phyloP scores from a whole-genome alignment of 352 stramenopile species.

The Phytophthora foliorum region DNA sequence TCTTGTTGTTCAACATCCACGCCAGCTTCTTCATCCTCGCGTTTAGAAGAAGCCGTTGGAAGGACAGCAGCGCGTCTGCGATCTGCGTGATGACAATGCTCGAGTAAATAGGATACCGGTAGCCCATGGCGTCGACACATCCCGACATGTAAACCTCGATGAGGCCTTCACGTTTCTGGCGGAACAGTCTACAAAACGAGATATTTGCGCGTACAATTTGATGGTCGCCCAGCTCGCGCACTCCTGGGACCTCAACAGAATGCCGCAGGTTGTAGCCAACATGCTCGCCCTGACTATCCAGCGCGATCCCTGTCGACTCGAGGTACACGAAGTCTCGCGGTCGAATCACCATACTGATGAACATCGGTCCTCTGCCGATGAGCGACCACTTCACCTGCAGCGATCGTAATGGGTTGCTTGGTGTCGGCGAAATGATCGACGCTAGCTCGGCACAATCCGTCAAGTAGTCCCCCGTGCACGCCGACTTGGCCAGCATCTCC shows the following conservation, averaged over 20 bases:
- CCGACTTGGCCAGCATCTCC: constrained; percentile 44
- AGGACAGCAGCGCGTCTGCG: constrained; percentile 44
- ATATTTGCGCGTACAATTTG: constrained; percentile 54
- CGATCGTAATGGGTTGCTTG: constrained; percentile 34
- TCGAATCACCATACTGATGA: constrained; percentile 44
- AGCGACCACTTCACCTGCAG: constrained; percentile 55
- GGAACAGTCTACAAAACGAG: constrained; percentile 49
- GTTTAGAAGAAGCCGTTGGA: constrained; percentile 42
- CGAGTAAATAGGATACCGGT: constrained; percentile 38
- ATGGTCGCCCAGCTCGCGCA: constrained; percentile 44
- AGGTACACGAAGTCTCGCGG: constrained; percentile 58
- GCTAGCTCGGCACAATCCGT: constrained; percentile 42
- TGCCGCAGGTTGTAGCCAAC: constrained; percentile 50
- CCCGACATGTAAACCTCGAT: constrained; percentile 50
- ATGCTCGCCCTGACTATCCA: constrained; percentile 47
- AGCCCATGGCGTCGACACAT: constrained; percentile 37
- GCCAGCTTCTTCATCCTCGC: constrained; percentile 77
- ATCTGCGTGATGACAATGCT: constrained; percentile 41
- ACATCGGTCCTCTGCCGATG: constrained; percentile 31
- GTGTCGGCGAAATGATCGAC: constrained; percentile 41
- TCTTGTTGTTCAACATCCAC: constrained; percentile 50
- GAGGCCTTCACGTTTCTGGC: constrained; percentile 38
- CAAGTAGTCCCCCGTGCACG: constrained; percentile 45
- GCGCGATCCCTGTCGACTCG: constrained; percentile 52
- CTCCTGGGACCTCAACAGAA: constrained; percentile 45